Conservation (phyloP, 352 stramenopile genomes). For the Phytophthora aleatoria region DNA sequence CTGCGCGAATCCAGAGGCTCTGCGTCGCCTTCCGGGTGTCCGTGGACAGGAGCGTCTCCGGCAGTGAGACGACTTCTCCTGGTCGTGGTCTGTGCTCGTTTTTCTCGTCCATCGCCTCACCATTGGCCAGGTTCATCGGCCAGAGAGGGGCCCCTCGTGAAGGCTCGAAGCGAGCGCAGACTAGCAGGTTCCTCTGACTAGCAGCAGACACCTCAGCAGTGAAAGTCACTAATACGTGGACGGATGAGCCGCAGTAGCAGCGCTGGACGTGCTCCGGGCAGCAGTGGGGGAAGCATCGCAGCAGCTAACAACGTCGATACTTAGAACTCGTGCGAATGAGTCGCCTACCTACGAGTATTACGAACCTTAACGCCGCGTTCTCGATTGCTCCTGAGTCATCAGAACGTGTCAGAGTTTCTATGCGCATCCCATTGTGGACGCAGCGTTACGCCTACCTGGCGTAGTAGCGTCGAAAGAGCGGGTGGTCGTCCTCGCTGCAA, state of each 20-base stretch:
- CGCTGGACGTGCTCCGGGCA: conserved; percentile 44
- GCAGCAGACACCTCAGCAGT: conserved; percentile 4
- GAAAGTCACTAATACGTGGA: conserved; percentile 44
- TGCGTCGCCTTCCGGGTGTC: conserved; percentile 17
- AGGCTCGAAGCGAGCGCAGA: conserved; percentile 54
- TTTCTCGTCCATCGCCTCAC: background rate
- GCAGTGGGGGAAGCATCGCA: conserved; percentile 56
- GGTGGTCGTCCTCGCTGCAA: conserved; percentile 35
- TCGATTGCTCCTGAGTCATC: conserved; percentile 29
- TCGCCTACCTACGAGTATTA: background rate
- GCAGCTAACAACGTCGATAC: conserved; percentile 14
- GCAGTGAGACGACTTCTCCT: conserved; percentile 24
- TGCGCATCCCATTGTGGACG: background rate
- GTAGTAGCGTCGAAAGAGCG: conserved; percentile 38
- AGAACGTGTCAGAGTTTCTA: conserved; percentile 2
- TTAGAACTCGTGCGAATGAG: background rate
- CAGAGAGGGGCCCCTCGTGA: conserved; percentile 22
- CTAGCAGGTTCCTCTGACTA: conserved; percentile 27
- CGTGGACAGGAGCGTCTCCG: conserved; percentile 11
- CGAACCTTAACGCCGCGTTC: conserved; percentile 30
- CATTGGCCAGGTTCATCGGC: conserved; percentile 3
- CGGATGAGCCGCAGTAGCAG: conserved; percentile 49
- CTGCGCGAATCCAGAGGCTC: conserved; percentile 41
- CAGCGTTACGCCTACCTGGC: conserved; percentile 22
- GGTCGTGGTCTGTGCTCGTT: conserved; percentile 26